Conservation (phyloP, 2,329 filamentous ascomycete species). For the Sordariomycetes sp. region DNA sequence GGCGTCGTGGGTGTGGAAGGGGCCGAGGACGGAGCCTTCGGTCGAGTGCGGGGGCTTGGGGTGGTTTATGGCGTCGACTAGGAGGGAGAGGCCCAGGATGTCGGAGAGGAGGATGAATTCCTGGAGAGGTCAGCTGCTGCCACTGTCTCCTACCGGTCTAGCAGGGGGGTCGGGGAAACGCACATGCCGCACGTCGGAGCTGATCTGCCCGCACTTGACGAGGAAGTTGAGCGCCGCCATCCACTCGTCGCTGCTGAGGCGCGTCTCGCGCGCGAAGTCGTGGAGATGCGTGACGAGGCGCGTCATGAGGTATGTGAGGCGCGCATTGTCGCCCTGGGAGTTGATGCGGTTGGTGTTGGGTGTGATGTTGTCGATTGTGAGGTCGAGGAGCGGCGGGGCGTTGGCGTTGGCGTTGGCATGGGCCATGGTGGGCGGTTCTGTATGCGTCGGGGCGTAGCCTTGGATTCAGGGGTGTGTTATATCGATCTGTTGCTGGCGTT, state of each 20-base stretch:
- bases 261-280: constrained; percentile 63
- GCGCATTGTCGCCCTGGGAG: constrained; percentile 45
- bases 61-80: constrained; percentile 66
- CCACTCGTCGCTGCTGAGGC: constrained; percentile 62
- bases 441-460: no score
- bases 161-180: constrained; percentile 7
- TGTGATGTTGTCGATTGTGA: constrained; percentile 64
- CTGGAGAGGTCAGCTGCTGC: constrained; percentile 14
- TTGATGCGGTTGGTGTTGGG: constrained; percentile 60
- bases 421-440: not conserved
- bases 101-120: constrained; percentile 70
- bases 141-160: not conserved
- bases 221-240: constrained; percentile 57
- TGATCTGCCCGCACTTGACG: constrained; percentile 54
- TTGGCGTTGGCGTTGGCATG: not conserved
- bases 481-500: no score
- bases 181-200: constrained; percentile 53
- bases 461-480: no score
- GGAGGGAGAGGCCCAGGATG: constrained; percentile 58
- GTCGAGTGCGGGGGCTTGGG: constrained; percentile 56
- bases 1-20: constrained; percentile 69
- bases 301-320: constrained; percentile 56
- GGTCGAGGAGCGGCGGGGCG: constrained; percentile 23
- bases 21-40: constrained; percentile 66
- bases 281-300: constrained; percentile 60